Conservation (phyloP, 768 basidiomycete species). For the Calocybe gangraenosa region DNA sequence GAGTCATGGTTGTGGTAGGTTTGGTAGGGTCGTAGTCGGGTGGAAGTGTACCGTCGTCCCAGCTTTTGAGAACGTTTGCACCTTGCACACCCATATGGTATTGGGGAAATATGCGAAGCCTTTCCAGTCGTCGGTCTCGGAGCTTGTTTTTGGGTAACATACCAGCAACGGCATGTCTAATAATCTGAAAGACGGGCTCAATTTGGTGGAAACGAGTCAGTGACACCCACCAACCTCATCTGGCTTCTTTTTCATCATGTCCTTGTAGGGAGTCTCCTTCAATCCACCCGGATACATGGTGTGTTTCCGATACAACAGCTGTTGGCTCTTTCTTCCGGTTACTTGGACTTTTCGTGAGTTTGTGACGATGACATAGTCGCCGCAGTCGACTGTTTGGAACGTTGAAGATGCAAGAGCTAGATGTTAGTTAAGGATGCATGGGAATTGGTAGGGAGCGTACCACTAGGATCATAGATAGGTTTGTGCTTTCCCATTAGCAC, state of each 20-base stretch:
- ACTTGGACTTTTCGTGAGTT: conserved; percentile 81
- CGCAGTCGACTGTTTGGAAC: conserved; percentile 81
- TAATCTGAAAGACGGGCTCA: conserved; percentile 55
- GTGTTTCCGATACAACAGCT: conserved; percentile 85
- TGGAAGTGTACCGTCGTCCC: conserved; percentile 76
- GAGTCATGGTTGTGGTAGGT: conserved; percentile 35
- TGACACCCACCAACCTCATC: conserved; percentile 65
- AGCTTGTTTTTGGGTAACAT: conserved; percentile 99
- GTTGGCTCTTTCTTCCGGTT: conserved; percentile 85
- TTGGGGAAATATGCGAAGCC: conserved; percentile 85
- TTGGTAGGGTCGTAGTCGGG: conserved; percentile 39
- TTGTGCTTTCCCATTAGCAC: conserved; percentile 99
- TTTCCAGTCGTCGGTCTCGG: conserved; percentile 80
- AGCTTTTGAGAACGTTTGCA: conserved; percentile 74
- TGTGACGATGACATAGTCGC: conserved; percentile 96
- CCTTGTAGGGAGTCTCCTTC: conserved; percentile 83
- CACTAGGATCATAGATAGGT: conserved; percentile 89
- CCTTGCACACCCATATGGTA: conserved; percentile 73
- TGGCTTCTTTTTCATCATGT: conserved; percentile 81
- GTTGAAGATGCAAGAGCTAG: neutral
- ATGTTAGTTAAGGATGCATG: neutral
- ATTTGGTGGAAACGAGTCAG: neutral
- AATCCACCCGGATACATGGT: conserved; percentile 91
- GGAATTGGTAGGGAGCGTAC: conserved; percentile 38
- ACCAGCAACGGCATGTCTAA: conserved; percentile 92